phyloP scores from a whole-genome alignment of 176 grass and related monocot genomes.

The Stipa capillata region DNA sequence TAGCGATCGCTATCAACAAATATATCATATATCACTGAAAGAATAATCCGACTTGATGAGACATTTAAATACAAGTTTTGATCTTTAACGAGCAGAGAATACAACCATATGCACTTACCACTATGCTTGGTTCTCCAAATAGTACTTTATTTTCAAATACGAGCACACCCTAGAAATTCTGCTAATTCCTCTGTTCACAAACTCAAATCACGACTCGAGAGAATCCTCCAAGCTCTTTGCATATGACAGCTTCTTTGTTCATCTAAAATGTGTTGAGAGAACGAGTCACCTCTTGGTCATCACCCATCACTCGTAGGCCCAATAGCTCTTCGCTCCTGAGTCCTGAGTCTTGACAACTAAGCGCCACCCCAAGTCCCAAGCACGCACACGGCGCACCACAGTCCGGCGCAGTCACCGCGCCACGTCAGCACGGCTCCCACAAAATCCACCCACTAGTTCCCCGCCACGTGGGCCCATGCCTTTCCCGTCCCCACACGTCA shows the following conservation, averaged over 20 bases:
- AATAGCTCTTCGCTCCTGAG: background rate
- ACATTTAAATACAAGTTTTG: too few relatives aligned
- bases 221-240: background rate
- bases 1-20: too few relatives aligned
- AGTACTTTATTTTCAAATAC: background rate
- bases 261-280: background rate
- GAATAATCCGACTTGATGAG: too few relatives aligned
- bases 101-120: too few relatives aligned
- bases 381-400: background rate
- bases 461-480: background rate
- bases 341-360: background rate
- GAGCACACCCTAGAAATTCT: too few relatives aligned
- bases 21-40: too few relatives aligned
- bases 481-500: conserved; percentile 38
- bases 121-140: too few relatives aligned
- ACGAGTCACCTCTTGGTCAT: background rate
- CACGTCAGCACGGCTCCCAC: background rate
- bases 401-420: background rate
- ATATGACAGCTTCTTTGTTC: background rate
- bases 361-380: background rate
- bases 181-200: background rate
- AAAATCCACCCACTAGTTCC: background rate
- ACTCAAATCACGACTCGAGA: background rate
- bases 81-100: too few relatives aligned
- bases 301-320: background rate